Evolutionary conservation across 108 stramenopile genomes (phyloP), one percentile per base, ranked within the genome.

Genomic region (Pseudonitzschia multiseries): DNA sequence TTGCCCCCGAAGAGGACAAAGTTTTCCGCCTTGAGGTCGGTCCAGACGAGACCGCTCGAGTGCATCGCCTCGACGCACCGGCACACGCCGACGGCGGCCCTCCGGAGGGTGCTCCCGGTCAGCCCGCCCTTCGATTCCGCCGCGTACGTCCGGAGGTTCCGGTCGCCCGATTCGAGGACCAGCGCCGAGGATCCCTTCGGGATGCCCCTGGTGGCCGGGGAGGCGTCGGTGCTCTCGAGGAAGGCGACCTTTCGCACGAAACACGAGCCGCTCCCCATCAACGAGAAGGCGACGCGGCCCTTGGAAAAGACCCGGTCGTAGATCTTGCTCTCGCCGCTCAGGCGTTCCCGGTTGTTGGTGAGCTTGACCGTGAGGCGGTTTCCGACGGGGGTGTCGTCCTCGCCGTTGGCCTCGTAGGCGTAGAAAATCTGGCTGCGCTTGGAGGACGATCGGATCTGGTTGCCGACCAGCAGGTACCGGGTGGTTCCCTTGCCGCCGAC

Each of bases 21-120:
- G 61, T 96, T 96, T 61, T 96, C 95, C 15, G 89, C 84, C 69
- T 96, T 96, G 51, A 93, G 51, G 70, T 96, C 95, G 48, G 92
- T 96, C 92, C 92, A 96, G n/a, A 96, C 95, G 69, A 96, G 69
- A 22, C 78, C 69, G 13, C 83, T 77, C 27, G 81, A 71, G 71
- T 93, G 90, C 67, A 93, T 70, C 0, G 86, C 86, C 65, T 92
- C 85, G 21, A 93, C 70, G 59, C 91, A 93, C 62, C 78, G 83
- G 9, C 84, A 68, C 18, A 83, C 89, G 28, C 88, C 82, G 14
- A 56, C 36, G 36, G 48, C 46, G 8, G 56, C 56, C 31, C 24
- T 56, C 10, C 54, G 36, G 15, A 70, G 28, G 21, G 6, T 31
- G 18, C 28, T 21, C 10, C 48, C 69, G 9, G 9, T 36, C 0